Base-by-base conservation (phyloP, 2,329 filamentous ascomycete genomes). In the Phaeosphaeriaceae sp. region DNA sequence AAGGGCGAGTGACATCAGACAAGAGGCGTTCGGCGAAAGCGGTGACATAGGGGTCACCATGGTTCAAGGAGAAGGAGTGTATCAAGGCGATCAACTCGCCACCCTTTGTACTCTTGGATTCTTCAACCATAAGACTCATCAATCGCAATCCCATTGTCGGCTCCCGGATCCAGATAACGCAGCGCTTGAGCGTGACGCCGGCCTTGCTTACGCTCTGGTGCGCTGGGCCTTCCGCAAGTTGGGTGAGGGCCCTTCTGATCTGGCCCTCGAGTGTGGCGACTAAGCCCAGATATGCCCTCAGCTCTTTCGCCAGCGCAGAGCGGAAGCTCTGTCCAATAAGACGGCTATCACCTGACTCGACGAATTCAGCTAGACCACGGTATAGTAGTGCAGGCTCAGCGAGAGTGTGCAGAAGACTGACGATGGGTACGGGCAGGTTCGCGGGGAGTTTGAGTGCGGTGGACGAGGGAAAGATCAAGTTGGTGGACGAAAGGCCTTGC, bases 381-480 rank as follows among this genome's bases (percentile, higher is more conserved):
- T 97, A 99, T 7, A 99, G 79, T n/a, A 99, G 79, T 4, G 93
- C 95, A 6, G 94, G 94, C 68, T 99, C 94, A 2, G 94, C 92
- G 16, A 99, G 78, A 0, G 89, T 90, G 64, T 99, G 91, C 2
- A 99, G 79, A 8, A 99, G 81, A 13, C 92, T 92, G 12, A 97
- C 80, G 8, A 97, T 80, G 2, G 94, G 93, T 5, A 92, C 79
- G 1, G 94, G 92, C 5, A 99, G 80, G 0, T 87, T 90, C 0
- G 85, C 65, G 0, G 94, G 95, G 20, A 99, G 77, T 64, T 86
- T 89, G 43, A 97, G 76, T 2, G 83, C 84, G 17, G 86, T 84
- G 18, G 85, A 80, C 12, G 85, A 84, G 8, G 83, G 77, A 58
- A 97, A 97, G 0, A 87, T 83, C 32, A 97, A 77, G 56, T 92